phyloP scores from a whole-genome alignment of 805 yeast species.

The Yarrowia sp. region DNA sequence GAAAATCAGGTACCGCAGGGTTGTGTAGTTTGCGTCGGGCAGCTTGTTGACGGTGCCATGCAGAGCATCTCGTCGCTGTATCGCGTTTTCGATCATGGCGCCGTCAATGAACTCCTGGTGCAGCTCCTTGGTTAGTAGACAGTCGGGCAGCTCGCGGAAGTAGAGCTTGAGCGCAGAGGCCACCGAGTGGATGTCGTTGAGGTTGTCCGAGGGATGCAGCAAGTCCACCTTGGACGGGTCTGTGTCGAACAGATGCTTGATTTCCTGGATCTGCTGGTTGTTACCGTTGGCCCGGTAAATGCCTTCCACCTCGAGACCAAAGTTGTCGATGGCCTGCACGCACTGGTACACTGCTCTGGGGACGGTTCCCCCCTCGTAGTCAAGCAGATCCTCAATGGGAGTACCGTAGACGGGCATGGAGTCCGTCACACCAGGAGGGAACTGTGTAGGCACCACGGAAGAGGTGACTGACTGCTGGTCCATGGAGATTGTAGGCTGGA shows the following conservation, averaged over 20 bases:
- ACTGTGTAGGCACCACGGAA: constrained; percentile 26
- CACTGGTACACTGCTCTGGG: constrained; percentile 90
- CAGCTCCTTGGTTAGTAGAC: constrained; percentile 72
- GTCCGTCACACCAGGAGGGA: constrained; percentile 41
- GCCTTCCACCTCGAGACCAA: constrained; percentile 87
- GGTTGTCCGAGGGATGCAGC: constrained; percentile 61
- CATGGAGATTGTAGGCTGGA: constrained; percentile 29
- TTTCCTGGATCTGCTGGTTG: constrained; percentile 71
- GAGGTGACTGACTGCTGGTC: constrained; percentile 40
- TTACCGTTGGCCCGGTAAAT: constrained; percentile 88
- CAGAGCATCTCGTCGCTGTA: constrained; percentile 70
- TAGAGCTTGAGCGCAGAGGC: constrained; percentile 85
- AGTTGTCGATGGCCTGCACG: constrained; percentile 81
- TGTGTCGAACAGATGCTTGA: constrained; percentile 65
- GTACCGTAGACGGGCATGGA: constrained; percentile 74
- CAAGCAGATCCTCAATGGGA: constrained; percentile 76
- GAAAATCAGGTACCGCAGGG: constrained; percentile 81
- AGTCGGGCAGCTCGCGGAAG: constrained; percentile 86
- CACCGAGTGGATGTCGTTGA: constrained; percentile 86
- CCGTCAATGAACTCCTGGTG: constrained; percentile 71
- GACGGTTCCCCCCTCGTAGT: constrained; percentile 86
- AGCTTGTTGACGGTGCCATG: constrained; percentile 88
- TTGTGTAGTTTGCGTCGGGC: constrained; percentile 95
- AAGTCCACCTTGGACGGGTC: constrained; percentile 68
- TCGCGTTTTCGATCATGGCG: constrained; percentile 68